phyloP scores from a whole-genome alignment of 2,329 filamentous ascomycete species.

The Seiridium cupressi region DNA sequence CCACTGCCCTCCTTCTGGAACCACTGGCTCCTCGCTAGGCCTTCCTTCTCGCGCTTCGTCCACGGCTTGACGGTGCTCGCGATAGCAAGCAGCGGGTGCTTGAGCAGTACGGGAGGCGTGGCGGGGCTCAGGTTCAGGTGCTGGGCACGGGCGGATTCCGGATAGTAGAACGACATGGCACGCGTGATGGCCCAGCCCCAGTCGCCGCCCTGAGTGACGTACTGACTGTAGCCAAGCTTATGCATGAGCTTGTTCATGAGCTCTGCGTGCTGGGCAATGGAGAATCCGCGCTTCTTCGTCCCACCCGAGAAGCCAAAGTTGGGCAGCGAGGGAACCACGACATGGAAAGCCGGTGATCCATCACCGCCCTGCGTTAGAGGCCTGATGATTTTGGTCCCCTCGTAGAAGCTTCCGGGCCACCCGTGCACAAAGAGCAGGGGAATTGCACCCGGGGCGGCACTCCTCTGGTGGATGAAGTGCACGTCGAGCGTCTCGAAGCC shows the following conservation, averaged over 20 bases:
- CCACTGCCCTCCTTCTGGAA: conserved; percentile 53
- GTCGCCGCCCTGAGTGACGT: conserved; percentile 61
- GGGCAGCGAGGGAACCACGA: conserved; percentile 46
- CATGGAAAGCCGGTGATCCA: conserved; percentile 38
- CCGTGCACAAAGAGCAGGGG: conserved; percentile 26
- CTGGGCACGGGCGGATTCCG: conserved; percentile 62
- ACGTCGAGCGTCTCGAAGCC: conserved; percentile 58
- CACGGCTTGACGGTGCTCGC: conserved; percentile 39
- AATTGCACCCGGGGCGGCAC: conserved; percentile 38
- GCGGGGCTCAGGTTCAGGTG: conserved; percentile 1
- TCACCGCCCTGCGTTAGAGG: conserved; percentile 19
- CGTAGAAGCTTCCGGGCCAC: conserved; percentile 59
- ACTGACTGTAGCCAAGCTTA: conserved; percentile 56
- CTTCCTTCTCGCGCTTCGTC: conserved; percentile 42
- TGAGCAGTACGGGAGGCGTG: conserved; percentile 17
- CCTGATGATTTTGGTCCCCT: conserved; percentile 53
- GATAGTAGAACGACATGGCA: conserved; percentile 56
- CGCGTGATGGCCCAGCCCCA: conserved; percentile 68
- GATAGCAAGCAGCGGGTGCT: conserved; percentile 12
- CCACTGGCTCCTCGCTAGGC: conserved; percentile 47
- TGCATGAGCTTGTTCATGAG: conserved; percentile 59
- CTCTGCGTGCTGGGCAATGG: conserved; percentile 57
- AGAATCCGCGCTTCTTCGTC: conserved; percentile 48
- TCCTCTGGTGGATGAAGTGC: conserved; percentile 59
- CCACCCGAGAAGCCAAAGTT: conserved; percentile 41